Base-by-base conservation (phyloP, 805 yeast species). In the Spathaspora sp. region DNA sequence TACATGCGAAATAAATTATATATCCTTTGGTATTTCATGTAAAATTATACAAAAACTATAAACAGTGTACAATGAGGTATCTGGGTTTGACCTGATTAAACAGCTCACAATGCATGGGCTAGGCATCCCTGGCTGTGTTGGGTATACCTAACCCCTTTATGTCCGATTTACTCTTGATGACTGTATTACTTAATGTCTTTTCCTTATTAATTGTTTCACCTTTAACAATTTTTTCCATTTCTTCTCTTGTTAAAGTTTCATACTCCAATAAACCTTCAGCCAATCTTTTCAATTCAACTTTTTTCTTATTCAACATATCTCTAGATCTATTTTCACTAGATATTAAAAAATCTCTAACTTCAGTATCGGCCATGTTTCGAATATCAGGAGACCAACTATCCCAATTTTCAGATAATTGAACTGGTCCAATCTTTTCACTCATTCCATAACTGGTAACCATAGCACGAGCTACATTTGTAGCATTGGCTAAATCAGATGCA, bases 381-480 rank as follows among this genome's bases (percentile, higher is more conserved):
- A 96, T 79, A 58, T 83, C 82, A 12, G 93, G 87, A 1, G 97
- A 90, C 99, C 99, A 94, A 43, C 87, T 82, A 58, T 85, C 91
- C 97, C 97, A 93, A 63, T 89, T 85, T 62, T 91, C 97, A 46
- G 93, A 81, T 47, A 94, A 77, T 63, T 83, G 83, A 26, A 94
- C 89, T 6, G 99, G 99, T 1, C 99, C 99, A 52, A 94, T 88
- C 51, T 79, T 82, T 49, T 89, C 92, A 57, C 94, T 85, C 99
- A 94, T 94, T 64, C 99, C 99, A 66, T 89, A 94, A 47, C 90
- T 85, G 0, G 96, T 90, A 42, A 94, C 97, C 98, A 94, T 94
- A 6, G 96, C 96, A 62, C 97, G 80, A 1, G 99, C 99, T 52
- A 90, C 91, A 51, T 82, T 78, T 0, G 99, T 94, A 16, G 99